Evolutionary conservation across 805 yeast genomes (phyloP).

Genomic region (Kodamaea lidongshanica): DNA sequence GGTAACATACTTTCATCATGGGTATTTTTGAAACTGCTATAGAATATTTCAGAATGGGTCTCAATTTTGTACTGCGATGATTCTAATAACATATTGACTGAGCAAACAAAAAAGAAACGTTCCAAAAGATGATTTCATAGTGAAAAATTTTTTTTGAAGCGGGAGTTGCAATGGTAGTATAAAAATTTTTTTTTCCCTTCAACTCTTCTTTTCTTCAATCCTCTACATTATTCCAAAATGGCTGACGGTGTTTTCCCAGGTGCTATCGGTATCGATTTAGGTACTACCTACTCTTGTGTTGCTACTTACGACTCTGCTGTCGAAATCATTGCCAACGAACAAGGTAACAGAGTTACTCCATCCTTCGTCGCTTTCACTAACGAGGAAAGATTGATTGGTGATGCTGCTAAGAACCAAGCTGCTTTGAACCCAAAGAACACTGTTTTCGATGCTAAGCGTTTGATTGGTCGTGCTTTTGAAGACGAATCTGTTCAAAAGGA

Average conservation of each 20-base stretch:
- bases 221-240: slow-evolving; percentile 40
- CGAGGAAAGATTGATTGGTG: slow-evolving; percentile 48
- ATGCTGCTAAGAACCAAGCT: slow-evolving; percentile 47
- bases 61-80: too few species aligned
- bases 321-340: slow-evolving; percentile 46
- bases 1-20: neutral
- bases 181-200: slow-evolving; percentile 8
- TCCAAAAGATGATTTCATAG: slow-evolving; percentile 3
- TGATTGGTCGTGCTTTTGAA: slow-evolving; percentile 55
- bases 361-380: slow-evolving; percentile 44
- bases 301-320: slow-evolving; percentile 46
- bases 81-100: too few species aligned
- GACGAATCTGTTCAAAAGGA: slow-evolving; percentile 58
- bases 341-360: slow-evolving; percentile 49
- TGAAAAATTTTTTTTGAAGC: slow-evolving; percentile 13
- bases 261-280: slow-evolving; percentile 53
- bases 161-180: slow-evolving; percentile 2
- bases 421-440: slow-evolving; percentile 47
- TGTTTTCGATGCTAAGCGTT: slow-evolving; percentile 46
- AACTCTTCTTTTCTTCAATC: slow-evolving; percentile 8
- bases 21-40: neutral
- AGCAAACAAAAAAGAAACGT: neutral
- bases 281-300: slow-evolving; percentile 48
- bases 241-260: slow-evolving; percentile 99
- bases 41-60: neutral